Evolutionary conservation across 2,329 filamentous ascomycete genomes (phyloP).

Genomic region (Trichoderma sp.): DNA sequence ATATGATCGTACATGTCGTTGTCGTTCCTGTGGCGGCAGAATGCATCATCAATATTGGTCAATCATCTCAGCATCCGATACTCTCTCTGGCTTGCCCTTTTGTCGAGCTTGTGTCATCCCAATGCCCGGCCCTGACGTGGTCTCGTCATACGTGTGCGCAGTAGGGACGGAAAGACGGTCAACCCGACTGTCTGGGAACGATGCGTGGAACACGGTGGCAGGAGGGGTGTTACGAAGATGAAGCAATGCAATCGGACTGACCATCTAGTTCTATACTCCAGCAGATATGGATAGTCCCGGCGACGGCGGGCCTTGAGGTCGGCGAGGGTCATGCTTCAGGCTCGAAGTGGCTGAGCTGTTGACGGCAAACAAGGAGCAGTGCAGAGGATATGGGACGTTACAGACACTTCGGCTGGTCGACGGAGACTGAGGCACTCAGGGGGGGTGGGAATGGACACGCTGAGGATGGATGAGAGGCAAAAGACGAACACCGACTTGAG

Average conservation of each 20-base stretch:
- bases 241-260: constrained; percentile 42
- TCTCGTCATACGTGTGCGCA: background rate
- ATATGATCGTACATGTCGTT: constrained; percentile 96
- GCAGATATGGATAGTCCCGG: constrained; percentile 73
- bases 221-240: background rate
- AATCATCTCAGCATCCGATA: background rate
- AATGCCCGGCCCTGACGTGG: background rate
- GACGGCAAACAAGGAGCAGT: background rate
- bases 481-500: background rate
- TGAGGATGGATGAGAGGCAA: background rate
- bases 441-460: background rate
- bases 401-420: background rate
- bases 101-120: background rate
- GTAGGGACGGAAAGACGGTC: background rate
- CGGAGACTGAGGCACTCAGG: background rate
- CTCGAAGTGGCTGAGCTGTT: constrained; percentile 16
- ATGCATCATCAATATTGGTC: constrained; percentile 13
- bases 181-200: background rate
- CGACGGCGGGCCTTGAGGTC: constrained; percentile 64
- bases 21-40: constrained; percentile 66
- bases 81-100: too few relatives aligned
- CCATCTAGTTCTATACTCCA: constrained; percentile 89
- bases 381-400: background rate
- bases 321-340: constrained; percentile 28
- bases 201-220: background rate